A percentile compares a stretch with the other conserved stretches of the same genome.
Evolutionary conservation across 441 rosid genomes (phyloP).

Genomic region (Lepidium campestre): DNA sequence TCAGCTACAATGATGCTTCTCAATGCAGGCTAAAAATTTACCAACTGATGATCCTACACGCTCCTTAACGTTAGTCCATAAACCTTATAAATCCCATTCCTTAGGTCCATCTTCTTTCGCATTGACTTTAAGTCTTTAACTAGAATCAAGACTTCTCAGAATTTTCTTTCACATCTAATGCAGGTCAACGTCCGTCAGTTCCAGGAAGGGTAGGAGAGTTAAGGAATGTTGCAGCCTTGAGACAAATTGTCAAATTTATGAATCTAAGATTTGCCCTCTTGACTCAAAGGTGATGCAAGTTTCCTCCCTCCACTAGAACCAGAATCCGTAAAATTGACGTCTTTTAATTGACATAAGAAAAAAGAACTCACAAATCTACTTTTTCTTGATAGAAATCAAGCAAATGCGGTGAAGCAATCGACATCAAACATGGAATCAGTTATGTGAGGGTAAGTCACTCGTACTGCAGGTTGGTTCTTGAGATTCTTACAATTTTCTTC

Average conservation of each 20-base stretch:
- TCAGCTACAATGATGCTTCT: background rate
- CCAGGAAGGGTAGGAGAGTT: conserved; percentile 32
- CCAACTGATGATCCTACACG: conserved; percentile 8
- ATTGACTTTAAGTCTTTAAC: background rate
- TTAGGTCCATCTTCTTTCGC: background rate
- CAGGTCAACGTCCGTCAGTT: conserved; percentile 16
- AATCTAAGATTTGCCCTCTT: conserved; percentile 26
- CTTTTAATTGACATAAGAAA: background rate
- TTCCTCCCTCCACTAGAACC: background rate
- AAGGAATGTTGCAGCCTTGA: conserved; percentile 18
- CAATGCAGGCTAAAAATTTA: conserved; percentile 30
- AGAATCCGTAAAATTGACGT: background rate
- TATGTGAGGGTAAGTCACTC: conserved; percentile 21
- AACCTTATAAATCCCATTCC: background rate
- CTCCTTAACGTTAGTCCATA: conserved; percentile 30
- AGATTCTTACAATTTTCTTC: background rate
- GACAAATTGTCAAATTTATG: conserved; percentile 18
- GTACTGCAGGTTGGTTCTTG: conserved; percentile 1
- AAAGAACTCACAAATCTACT: background rate
- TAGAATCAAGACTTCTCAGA: background rate
- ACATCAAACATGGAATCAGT: conserved; percentile 18
- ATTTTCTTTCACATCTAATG: background rate
- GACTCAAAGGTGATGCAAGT: conserved; percentile 40
- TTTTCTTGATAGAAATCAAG: conserved; percentile 21
- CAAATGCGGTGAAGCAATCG: conserved; percentile 11